These are phyloP conservation scores for Parafenestella ontariensis DNA, from an alignment of 2,329 filamentous ascomycete genomes.

Conservation along the genomic window DNA sequence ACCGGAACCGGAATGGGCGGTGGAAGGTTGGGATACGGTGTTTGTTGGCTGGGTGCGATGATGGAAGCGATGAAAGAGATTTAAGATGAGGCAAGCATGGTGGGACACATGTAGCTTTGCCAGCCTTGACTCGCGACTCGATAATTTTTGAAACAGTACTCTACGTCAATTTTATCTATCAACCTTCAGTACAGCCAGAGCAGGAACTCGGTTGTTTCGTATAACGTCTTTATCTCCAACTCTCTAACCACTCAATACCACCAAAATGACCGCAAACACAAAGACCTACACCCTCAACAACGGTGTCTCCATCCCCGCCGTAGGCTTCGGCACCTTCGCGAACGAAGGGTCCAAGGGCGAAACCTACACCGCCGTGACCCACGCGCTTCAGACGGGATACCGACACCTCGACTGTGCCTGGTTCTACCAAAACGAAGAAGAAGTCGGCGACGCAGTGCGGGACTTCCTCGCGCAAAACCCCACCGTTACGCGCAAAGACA, in stretches of 20 bases:
- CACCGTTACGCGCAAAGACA: conserved; percentile 62
- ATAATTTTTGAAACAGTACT: conserved; percentile 1
- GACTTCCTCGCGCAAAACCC: conserved; percentile 64
- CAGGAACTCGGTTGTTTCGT: conserved; percentile 12
- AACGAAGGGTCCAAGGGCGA: conserved; percentile 69
- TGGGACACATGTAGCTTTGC: conserved; percentile 20
- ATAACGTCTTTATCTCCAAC: background rate
- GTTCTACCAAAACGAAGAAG: conserved; percentile 74
- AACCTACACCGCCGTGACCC: conserved; percentile 63
- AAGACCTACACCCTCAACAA: conserved; percentile 63
- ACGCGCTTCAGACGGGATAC: conserved; percentile 67
- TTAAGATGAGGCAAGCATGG: conserved; percentile 19
- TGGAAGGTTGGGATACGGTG: conserved; percentile 17
- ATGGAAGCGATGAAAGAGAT: conserved; percentile 19
- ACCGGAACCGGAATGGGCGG: conserved; percentile 20
- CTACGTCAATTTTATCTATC: background rate
- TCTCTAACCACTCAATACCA: background rate
- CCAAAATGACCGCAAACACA: conserved; percentile 42
- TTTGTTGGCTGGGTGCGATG: conserved; percentile 13
- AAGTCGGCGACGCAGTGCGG: conserved; percentile 70
- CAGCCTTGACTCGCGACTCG: conserved; percentile 10
- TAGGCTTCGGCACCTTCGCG: conserved; percentile 77
- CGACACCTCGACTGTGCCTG: conserved; percentile 73
- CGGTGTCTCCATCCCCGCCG: conserved; percentile 68
- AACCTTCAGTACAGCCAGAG: background rate